phyloP scores from a whole-genome alignment of 2,329 filamentous ascomycete species.

The Gliomastix tumulicola region DNA sequence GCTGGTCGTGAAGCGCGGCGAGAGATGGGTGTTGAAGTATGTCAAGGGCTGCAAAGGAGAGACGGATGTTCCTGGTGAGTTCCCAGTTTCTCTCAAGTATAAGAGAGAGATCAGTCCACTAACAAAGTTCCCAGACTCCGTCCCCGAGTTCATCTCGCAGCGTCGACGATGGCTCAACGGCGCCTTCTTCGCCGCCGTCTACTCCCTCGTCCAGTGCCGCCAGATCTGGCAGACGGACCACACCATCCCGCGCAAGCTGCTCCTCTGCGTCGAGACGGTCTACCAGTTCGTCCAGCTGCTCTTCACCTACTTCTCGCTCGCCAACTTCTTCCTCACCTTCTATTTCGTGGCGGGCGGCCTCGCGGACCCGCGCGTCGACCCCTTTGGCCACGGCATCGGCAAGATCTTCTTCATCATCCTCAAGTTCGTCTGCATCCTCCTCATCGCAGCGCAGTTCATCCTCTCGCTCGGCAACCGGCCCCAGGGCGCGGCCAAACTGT shows the following conservation, averaged over 20 bases:
- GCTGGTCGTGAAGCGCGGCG: constrained; percentile 87
- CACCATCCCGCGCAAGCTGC: constrained; percentile 77
- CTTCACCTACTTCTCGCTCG: constrained; percentile 96
- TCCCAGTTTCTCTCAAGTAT: neutral
- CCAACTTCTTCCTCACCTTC: constrained; percentile 98
- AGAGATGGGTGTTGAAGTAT: constrained; percentile 96
- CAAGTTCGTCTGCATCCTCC: constrained; percentile 75
- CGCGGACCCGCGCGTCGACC: constrained; percentile 71
- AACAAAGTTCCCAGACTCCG: constrained; percentile 62
- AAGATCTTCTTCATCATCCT: constrained; percentile 80
- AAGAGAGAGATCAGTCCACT: neutral
- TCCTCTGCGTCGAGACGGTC: constrained; percentile 90
- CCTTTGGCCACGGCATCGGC: constrained; percentile 83
- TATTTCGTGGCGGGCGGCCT: constrained; percentile 95
- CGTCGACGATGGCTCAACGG: constrained; percentile 96
- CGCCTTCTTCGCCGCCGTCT: constrained; percentile 96
- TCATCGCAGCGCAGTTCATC: constrained; percentile 95
- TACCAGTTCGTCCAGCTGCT: constrained; percentile 90
- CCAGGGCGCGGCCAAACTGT: constrained; percentile 88
- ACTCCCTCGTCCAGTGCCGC: constrained; percentile 89
- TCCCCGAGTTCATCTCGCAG: constrained; percentile 96
- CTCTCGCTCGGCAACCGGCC: constrained; percentile 92
- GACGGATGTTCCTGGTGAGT: constrained; percentile 90
- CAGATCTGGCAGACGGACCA: constrained; percentile 95
- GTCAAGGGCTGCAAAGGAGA: constrained; percentile 95